Conservation (phyloP, 1,284 basidiomycete species). For the Phenoliferia sp. region DNA sequence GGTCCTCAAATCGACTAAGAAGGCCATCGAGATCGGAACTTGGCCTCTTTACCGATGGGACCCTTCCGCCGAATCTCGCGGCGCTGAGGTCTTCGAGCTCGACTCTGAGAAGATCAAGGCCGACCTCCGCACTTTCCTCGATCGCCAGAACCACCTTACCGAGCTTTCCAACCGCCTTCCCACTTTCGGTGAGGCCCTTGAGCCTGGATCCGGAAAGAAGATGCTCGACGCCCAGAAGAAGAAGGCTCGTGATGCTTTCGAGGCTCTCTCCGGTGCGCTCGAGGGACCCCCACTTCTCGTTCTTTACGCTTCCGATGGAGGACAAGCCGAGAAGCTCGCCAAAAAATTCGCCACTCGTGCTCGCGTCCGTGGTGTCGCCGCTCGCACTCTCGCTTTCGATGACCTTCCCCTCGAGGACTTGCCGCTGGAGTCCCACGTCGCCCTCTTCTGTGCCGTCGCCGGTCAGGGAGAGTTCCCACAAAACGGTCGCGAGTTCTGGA, state of each 20-base stretch:
- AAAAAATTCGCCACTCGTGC: slow-evolving; percentile 80
- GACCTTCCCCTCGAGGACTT: slow-evolving; percentile 70
- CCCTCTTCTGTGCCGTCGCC: slow-evolving; percentile 91
- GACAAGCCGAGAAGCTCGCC: slow-evolving; percentile 90
- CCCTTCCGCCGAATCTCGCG: slow-evolving; percentile 68
- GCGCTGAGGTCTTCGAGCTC: slow-evolving; percentile 75
- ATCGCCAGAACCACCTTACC: slow-evolving; percentile 91
- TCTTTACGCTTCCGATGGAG: slow-evolving; percentile 89
- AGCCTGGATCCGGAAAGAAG: slow-evolving; percentile 63
- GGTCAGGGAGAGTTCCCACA: slow-evolving; percentile 97
- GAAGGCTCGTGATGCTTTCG: slow-evolving; percentile 81
- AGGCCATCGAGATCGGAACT: slow-evolving; percentile 91
- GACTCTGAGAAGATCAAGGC: slow-evolving; percentile 93
- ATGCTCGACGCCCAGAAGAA: slow-evolving; percentile 77
- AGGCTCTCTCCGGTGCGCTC: slow-evolving; percentile 73
- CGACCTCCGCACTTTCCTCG: slow-evolving; percentile 90
- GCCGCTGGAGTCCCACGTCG: slow-evolving; percentile 62
- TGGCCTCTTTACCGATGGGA: slow-evolving; percentile 99
- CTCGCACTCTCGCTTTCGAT: slow-evolving; percentile 67
- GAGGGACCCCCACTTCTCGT: slow-evolving; percentile 86
- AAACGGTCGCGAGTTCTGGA: slow-evolving; percentile 88
- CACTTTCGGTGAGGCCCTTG: slow-evolving; percentile 74
- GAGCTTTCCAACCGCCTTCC: slow-evolving; percentile 77
- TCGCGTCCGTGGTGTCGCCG: slow-evolving; percentile 76
- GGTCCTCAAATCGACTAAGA: slow-evolving; percentile 91